Evolutionary conservation across 306 rosid species (phyloP).

Genomic region (Cicer judaicum): DNA sequence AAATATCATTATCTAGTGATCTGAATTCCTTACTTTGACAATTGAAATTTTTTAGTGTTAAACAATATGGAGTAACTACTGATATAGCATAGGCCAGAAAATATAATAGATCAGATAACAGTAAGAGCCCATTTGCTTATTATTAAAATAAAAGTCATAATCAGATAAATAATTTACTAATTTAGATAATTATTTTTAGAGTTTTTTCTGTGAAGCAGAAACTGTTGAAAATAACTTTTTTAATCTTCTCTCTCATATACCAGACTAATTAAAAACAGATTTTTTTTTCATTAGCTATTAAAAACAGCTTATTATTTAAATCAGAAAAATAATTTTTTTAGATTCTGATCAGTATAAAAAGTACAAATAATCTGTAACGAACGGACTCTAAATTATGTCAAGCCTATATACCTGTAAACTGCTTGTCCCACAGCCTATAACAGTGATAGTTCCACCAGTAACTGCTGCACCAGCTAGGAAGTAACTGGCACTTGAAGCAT

Average conservation of each 20-base stretch:
- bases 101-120: not conserved
- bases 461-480: constrained; percentile 99
- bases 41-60: not conserved
- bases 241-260: not conserved
- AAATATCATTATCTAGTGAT: not conserved
- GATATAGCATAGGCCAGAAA: constrained; percentile 20
- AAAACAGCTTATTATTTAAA: not conserved
- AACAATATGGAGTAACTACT: not conserved
- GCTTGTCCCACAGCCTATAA: constrained; percentile 95
- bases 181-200: not conserved
- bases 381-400: constrained; percentile 2
- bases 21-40: not conserved
- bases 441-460: constrained; percentile 97
- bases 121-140: not conserved
- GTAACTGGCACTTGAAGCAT: constrained; percentile 99
- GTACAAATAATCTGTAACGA: not conserved
- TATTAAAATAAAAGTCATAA: not conserved
- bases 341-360: not conserved
- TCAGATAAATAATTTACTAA: not conserved
- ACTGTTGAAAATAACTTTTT: not conserved
- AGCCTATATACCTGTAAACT: constrained; percentile 85
- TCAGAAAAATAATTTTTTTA: not conserved
- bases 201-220: not conserved
- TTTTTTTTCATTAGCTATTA: not conserved
- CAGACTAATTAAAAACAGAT: not conserved